A percentile compares a stretch with the other conserved stretches of the same genome.
phyloP scores from a whole-genome alignment of 139 green algal genomes.

The Tetraselmis striata region DNA sequence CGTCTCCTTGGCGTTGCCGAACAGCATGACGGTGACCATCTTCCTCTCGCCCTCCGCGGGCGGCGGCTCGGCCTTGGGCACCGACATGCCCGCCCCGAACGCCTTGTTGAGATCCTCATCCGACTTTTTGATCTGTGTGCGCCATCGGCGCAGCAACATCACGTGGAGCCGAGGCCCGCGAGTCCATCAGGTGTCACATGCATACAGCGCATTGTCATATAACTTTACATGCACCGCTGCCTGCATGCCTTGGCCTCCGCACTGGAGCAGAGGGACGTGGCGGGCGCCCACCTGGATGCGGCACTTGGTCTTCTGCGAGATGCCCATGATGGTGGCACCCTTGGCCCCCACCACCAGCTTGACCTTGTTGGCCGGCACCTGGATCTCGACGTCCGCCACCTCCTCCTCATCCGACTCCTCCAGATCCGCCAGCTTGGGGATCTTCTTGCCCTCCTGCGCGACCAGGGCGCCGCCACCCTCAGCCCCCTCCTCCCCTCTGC shows the following conservation, averaged over 20 bases:
- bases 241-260: no score
- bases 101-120: conserved; percentile 60
- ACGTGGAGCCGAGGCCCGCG: no score
- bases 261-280: no score
- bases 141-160: no score
- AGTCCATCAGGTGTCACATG: no score
- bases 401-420: conserved; percentile 49
- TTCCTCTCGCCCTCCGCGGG: conserved; percentile 19
- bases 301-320: conserved; percentile 74
- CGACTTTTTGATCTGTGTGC: conserved; percentile 74
- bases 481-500: background rate
- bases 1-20: conserved; percentile 60
- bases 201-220: no score
- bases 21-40: conserved; percentile 68
- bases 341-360: conserved; percentile 76
- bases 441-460: conserved; percentile 37
- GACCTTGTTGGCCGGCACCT: conserved; percentile 63
- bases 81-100: conserved; percentile 48
- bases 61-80: background rate
- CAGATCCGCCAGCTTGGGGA: conserved; percentile 28
- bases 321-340: conserved; percentile 73
- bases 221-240: no score
- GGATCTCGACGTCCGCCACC: conserved; percentile 49
- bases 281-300: conserved; percentile 67
- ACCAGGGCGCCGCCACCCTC: background rate